A percentile compares a stretch with the other conserved stretches of the same genome.
Evolutionary conservation across 2,329 filamentous ascomycete genomes (phyloP).

Genomic region (Cytospora piceae): DNA sequence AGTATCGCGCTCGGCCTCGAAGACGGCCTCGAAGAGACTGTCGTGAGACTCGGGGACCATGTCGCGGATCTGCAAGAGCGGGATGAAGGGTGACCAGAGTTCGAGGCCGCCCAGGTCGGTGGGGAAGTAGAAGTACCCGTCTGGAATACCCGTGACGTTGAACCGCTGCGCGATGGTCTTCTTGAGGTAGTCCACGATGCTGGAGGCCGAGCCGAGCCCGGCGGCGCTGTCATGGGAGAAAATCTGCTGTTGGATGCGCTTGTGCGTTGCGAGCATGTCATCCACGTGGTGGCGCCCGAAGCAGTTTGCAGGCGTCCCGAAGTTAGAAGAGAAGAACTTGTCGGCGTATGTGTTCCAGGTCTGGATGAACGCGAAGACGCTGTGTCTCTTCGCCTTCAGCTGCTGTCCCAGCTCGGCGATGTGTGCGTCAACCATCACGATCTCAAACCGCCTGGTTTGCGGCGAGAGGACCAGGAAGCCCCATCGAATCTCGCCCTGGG

Average conservation of each 20-base stretch:
- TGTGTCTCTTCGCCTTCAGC: slow-evolving; percentile 56
- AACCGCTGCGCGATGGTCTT: slow-evolving; percentile 57
- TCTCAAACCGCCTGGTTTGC: slow-evolving; percentile 57
- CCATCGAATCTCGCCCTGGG: slow-evolving; percentile 54
- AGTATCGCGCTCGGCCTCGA: slow-evolving; percentile 41
- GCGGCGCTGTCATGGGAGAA: slow-evolving; percentile 40
- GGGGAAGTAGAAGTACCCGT: slow-evolving; percentile 53
- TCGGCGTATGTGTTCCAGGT: slow-evolving; percentile 57
- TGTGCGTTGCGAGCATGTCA: slow-evolving; percentile 54
- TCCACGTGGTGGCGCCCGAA: slow-evolving; percentile 57
- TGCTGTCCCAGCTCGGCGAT: slow-evolving; percentile 63
- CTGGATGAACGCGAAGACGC: slow-evolving; percentile 50
- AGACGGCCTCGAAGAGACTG: slow-evolving; percentile 38
- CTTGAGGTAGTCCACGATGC: slow-evolving; percentile 60
- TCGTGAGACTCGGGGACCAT: slow-evolving; percentile 38
- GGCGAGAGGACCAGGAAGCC: slow-evolving; percentile 61
- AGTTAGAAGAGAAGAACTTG: slow-evolving; percentile 57
- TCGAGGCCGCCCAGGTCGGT: slow-evolving; percentile 51
- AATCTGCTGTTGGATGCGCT: slow-evolving; percentile 53
- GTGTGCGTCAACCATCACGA: slow-evolving; percentile 62
- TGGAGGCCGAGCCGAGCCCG: slow-evolving; percentile 36
- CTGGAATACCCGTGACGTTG: slow-evolving; percentile 46
- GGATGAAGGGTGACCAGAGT: slow-evolving; percentile 50
- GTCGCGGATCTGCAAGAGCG: slow-evolving; percentile 45
- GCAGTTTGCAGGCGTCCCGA: slow-evolving; percentile 55